These are phyloP conservation scores for Neurospora sp. DNA, from an alignment of 495 filamentous ascomycete genomes.

Conservation along the genomic window DNA sequence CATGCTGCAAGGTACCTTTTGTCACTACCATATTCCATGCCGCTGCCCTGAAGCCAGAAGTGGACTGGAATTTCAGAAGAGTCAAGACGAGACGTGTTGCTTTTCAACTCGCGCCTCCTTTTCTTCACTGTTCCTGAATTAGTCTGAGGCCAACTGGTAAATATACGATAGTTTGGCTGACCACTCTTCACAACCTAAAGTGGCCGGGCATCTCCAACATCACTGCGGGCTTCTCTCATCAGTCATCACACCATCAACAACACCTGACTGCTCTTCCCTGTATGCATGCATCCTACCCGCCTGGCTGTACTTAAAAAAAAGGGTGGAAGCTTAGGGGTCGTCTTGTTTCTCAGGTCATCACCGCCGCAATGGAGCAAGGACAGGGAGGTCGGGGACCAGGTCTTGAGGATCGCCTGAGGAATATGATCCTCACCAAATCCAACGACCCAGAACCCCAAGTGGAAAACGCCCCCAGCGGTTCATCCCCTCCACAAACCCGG, in stretches of 20 bases:
- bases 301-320: neutral
- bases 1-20: neutral
- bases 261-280: neutral
- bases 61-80: neutral
- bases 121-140: neutral
- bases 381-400: conserved; percentile 7
- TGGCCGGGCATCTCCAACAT: neutral
- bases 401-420: conserved; percentile 35
- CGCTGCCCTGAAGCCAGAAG: neutral
- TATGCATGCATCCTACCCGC: neutral
- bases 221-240: too few species aligned
- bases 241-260: neutral
- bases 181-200: neutral
- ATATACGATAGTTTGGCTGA: neutral
- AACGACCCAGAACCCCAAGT: neutral
- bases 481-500: conserved; percentile 7
- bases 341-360: neutral
- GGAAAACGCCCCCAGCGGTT: neutral
- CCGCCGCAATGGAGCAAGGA: conserved; percentile 15
- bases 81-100: neutral
- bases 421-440: conserved; percentile 30
- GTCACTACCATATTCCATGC: neutral
- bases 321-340: neutral
- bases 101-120: neutral
- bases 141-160: neutral